A percentile compares a stretch with the other conserved stretches of the same genome.
These are phyloP conservation scores for Xylaria sp. DNA, from an alignment of 495 filamentous ascomycete genomes.

Conservation along the genomic window DNA sequence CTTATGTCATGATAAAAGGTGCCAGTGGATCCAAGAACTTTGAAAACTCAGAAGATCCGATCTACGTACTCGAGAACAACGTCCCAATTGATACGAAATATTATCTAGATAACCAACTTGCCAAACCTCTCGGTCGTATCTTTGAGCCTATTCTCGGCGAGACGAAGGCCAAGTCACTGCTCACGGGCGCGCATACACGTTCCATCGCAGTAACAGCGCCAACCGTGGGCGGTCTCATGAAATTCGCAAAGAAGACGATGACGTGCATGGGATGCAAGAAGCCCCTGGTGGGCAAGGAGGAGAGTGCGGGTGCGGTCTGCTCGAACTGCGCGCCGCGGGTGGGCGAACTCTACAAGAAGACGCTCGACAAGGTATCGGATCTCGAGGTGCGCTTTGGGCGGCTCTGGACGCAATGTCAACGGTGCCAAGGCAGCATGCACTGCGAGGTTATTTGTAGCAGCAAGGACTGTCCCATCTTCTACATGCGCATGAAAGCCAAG, in stretches of 20 bases:
- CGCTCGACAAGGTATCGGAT: constrained; percentile 83
- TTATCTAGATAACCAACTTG: constrained; percentile 97
- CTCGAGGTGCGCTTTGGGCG: constrained; percentile 91
- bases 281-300: constrained; percentile 78
- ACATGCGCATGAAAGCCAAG: constrained; percentile 99
- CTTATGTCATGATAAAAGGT: constrained; percentile 97
- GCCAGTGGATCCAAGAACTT: constrained; percentile 88
- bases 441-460: constrained; percentile 97
- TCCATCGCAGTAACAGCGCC: constrained; percentile 90
- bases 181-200: constrained; percentile 90
- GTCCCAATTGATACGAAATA: constrained; percentile 98
- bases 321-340: constrained; percentile 81
- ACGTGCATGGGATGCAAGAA: constrained; percentile 99
- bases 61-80: constrained; percentile 97
- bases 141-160: constrained; percentile 98
- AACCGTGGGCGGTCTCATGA: constrained; percentile 92
- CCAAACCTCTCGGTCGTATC: constrained; percentile 91
- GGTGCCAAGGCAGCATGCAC: constrained; percentile 97
- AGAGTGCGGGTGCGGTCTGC: constrained; percentile 87
- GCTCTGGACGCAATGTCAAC: constrained; percentile 98
- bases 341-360: constrained; percentile 93
- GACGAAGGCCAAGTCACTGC: constrained; percentile 81
- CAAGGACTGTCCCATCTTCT: constrained; percentile 98
- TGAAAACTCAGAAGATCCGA: constrained; percentile 94
- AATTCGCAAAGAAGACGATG: constrained; percentile 94